These are phyloP conservation scores for Plasmopara halstedii DNA, from an alignment of 352 stramenopile species.

Conservation along the genomic window DNA sequence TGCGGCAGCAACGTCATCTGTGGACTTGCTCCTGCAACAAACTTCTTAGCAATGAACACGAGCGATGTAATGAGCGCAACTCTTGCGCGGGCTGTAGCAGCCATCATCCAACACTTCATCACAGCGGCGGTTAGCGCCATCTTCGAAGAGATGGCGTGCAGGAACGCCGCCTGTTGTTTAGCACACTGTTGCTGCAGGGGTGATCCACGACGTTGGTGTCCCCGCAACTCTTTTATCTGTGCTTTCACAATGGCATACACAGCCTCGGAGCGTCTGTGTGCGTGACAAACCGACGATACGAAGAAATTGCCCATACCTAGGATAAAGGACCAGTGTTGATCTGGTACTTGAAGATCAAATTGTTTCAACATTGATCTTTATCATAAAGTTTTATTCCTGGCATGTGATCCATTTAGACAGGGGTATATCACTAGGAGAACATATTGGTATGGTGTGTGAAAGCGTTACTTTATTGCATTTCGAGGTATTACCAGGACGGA, in stretches of 20 bases:
- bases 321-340: too few species aligned
- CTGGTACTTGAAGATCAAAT: too few species aligned
- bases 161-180: slow-evolving; percentile 21
- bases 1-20: slow-evolving; percentile 1
- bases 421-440: too few species aligned
- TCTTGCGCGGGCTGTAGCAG: slow-evolving; percentile 13
- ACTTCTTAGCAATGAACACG: slow-evolving; percentile 28
- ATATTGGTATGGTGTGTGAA: too few species aligned
- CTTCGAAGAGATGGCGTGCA: slow-evolving; percentile 15
- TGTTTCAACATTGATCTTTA: slow-evolving; percentile 10
- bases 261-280: slow-evolving; percentile 21
- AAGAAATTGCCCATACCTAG: slow-evolving; percentile 24
- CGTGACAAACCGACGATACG: slow-evolving; percentile 21
- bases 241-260: slow-evolving; percentile 19
- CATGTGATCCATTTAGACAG: too few species aligned
- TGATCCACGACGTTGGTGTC: slow-evolving; percentile 8
- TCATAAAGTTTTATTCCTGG: too few species aligned
- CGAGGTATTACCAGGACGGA: too few species aligned
- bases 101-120: slow-evolving; percentile 16
- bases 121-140: slow-evolving; percentile 18
- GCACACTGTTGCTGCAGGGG: slow-evolving; percentile 20
- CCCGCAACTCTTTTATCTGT: slow-evolving; percentile 10
- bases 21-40: slow-evolving; percentile 9
- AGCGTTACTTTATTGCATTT: too few species aligned
- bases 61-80: slow-evolving; percentile 20